Evolutionary conservation across 352 stramenopile species (phyloP), one percentile per base, ranked within the genome.

Genomic region (Globisporangium acanthophoron): DNA sequence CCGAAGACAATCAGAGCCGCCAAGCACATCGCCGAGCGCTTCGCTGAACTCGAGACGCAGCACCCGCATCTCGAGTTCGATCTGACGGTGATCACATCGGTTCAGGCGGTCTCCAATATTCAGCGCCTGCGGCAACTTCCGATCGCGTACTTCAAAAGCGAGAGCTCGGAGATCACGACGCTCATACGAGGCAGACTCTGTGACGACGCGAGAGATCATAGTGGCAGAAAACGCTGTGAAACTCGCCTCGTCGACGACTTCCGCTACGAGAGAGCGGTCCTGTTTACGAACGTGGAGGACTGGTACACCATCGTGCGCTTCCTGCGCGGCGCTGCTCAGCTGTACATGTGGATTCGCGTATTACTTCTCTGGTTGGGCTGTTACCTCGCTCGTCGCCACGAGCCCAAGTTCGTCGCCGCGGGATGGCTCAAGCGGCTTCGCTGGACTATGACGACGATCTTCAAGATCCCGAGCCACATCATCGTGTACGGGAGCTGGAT

Each of bases 261-360:
- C 15, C 73, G 79, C 33, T 90, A 87, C 31, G 73, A 85, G 41
- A 67, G 75, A 1, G 63, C 65, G 6, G 56, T 69, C 12, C 44
- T 87, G 3, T 52, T 65, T 35, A 78, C 64, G 18, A 69, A 82
- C 39, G 59, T 67, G 5, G 44, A 67, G 6, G 55, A 80, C 27
- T 82, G 70, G 74, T 69, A 61, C n/a, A 21, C 7, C 0, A 46
- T 69, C n/a, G 60, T 67, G 15, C 59, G 52, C 11, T 21, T 61
- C 3, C 52, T 87, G 13, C 74, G 74, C 27, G 71, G 64, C 0
- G 9, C 54, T 0, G 66, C 64, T 0, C 77, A 87, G 27, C 0
- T 44, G 0, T 87, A 82, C 41, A 66, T 87, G 13, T 87, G 77
- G 77, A 18, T 81, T 29, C 73, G 77, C 7, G 20, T 82, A 8